A percentile compares a stretch with the other conserved stretches of the same genome.
phyloP scores from a whole-genome alignment of 2,329 filamentous ascomycete species.

The Cladosporium velox region DNA sequence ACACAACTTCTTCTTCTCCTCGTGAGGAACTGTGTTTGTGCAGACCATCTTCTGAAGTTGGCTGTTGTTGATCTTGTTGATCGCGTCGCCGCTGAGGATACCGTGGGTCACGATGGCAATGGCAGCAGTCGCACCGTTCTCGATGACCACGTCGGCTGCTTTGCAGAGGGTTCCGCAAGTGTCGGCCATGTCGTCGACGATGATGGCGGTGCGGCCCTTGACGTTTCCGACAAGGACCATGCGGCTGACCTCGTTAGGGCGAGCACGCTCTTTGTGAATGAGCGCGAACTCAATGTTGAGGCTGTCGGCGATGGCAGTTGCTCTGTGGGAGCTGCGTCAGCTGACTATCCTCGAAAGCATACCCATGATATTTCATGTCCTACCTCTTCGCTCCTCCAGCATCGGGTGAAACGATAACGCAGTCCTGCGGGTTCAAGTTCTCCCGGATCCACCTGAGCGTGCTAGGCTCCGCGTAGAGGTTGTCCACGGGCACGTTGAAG shows the following conservation, averaged over 20 bases:
- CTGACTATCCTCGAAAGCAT: background rate
- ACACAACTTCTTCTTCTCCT: constrained; percentile 77
- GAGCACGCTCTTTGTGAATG: constrained; percentile 93
- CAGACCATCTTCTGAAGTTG: constrained; percentile 78
- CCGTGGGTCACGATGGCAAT: constrained; percentile 96
- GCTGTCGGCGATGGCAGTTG: constrained; percentile 88
- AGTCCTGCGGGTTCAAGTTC: constrained; percentile 77
- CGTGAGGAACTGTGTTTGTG: constrained; percentile 83
- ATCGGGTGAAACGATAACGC: constrained; percentile 92
- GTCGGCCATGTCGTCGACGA: constrained; percentile 98
- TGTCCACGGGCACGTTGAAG: constrained; percentile 80
- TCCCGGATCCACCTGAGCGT: constrained; percentile 89
- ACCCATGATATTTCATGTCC: constrained; percentile 23
- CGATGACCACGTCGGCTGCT: constrained; percentile 83
- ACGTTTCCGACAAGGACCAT: constrained; percentile 98
- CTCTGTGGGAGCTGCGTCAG: constrained; percentile 50
- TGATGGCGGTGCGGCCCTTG: constrained; percentile 84
- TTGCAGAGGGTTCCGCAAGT: constrained; percentile 88
- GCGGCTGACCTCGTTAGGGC: constrained; percentile 85
- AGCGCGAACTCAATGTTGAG: constrained; percentile 89
- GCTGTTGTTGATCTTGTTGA: constrained; percentile 80
- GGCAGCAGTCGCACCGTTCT: constrained; percentile 82
- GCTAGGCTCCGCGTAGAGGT: constrained; percentile 91
- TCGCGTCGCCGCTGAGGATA: constrained; percentile 84
- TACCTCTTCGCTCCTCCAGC: constrained; percentile 90